phyloP scores from a whole-genome alignment of 345 rosid genomes.

The Citrus medica region DNA sequence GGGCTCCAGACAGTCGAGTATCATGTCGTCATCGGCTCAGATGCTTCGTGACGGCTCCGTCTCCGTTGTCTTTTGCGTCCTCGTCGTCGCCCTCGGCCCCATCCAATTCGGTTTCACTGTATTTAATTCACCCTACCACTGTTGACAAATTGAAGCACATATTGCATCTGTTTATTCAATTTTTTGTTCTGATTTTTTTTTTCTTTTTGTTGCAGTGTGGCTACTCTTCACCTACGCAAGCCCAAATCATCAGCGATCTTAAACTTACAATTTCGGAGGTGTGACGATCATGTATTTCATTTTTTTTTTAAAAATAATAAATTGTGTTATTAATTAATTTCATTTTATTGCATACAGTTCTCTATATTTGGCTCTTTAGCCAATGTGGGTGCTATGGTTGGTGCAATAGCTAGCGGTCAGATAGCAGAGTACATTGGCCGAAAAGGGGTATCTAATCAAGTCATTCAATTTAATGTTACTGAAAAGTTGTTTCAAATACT shows the following conservation, averaged over 20 bases:
- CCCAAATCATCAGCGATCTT: constrained; percentile 48
- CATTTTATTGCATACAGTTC: constrained; percentile 28
- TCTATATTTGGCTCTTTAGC: constrained; percentile 69
- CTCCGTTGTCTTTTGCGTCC: constrained; percentile 68
- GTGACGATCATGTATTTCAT: neutral
- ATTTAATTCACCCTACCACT: neutral
- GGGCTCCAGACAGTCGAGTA: constrained; percentile 65
- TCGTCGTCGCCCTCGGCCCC: constrained; percentile 69
- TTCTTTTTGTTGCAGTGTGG: constrained; percentile 39
- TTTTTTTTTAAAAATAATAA: neutral
- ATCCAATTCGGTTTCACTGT: constrained; percentile 80
- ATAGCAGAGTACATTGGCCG: constrained; percentile 72
- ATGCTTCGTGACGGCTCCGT: constrained; percentile 61
- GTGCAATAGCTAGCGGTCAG: constrained; percentile 75
- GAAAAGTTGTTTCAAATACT: neutral
- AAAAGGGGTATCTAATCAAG: constrained; percentile 53
- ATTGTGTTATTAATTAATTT: neutral
- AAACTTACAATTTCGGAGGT: constrained; percentile 61
- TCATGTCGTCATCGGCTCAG: constrained; percentile 48
- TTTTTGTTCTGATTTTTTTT: constrained; percentile 1
- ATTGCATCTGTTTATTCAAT: neutral
- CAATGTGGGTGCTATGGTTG: constrained; percentile 79
- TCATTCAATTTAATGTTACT: neutral
- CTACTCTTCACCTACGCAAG: constrained; percentile 70
- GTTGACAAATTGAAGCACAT: neutral